Percentiles rank a stretch among this genome's conserved stretches.
These are phyloP conservation scores for Citrus medica DNA, from an alignment of 345 rosid genomes.

Conservation along the genomic window DNA sequence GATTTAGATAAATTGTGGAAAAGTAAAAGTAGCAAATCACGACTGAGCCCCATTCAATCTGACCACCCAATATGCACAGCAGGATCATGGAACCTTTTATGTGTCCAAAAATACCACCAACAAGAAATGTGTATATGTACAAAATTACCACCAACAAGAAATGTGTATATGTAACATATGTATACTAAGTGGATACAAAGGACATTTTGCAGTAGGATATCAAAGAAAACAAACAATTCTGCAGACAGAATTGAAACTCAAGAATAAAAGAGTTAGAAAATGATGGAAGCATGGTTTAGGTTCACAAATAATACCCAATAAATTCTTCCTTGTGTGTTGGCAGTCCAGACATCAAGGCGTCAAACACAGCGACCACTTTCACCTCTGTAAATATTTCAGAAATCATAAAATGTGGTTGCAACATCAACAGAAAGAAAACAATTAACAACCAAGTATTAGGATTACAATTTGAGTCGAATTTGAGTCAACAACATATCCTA, in stretches of 20 bases:
- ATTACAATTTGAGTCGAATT: not conserved
- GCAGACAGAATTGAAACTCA: not conserved
- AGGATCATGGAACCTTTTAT: not conserved
- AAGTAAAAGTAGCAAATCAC: not conserved
- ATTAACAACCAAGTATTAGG: not conserved
- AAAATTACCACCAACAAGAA: no score
- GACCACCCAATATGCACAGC: not conserved
- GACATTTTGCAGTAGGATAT: not conserved
- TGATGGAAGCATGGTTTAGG: not conserved
- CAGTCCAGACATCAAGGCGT: constrained; percentile 93
- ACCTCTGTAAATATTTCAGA: constrained; percentile 56
- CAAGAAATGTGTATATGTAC: no score
- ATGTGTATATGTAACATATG: not conserved
- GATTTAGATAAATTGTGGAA: not conserved
- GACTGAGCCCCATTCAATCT: not conserved
- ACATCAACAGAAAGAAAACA: not conserved
- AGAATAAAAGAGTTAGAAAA: not conserved
- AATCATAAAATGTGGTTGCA: constrained; percentile 9
- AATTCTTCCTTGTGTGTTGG: constrained; percentile 83
- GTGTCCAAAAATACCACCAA: not conserved
- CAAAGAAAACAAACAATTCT: not conserved
- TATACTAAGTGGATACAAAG: not conserved
- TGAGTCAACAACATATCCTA: not conserved
- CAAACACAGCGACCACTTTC: constrained; percentile 93
- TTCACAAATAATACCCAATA: constrained; percentile 43